phyloP scores from a whole-genome alignment of 441 rosid genomes.

The Mallotus repandus region DNA sequence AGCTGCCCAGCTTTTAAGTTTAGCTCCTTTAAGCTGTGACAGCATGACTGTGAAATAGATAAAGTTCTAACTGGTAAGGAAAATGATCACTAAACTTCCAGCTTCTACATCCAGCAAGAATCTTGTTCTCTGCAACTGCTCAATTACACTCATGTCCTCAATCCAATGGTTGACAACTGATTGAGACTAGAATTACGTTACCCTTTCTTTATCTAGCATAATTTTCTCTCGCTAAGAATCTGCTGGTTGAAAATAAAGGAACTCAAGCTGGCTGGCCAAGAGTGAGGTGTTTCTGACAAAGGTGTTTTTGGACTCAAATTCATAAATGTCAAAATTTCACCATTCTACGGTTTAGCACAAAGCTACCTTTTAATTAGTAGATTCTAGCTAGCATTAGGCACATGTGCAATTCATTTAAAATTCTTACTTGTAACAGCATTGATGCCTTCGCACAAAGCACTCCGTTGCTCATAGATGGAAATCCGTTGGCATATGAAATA shows the following conservation, averaged over 20 bases:
- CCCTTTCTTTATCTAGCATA: neutral
- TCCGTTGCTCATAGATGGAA: constrained; percentile 71
- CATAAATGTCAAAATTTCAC: neutral
- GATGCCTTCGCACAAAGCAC: constrained; percentile 95
- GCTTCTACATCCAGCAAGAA: neutral
- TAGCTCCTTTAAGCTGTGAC: no score
- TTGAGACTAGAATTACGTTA: neutral
- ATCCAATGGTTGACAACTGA: neutral
- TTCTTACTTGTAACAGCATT: constrained; percentile 83
- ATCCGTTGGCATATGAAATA: constrained; percentile 71
- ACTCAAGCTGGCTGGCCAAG: neutral
- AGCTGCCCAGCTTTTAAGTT: neutral
- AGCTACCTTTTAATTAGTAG: neutral
- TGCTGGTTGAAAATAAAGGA: neutral
- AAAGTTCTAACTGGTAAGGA: neutral
- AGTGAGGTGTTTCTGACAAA: neutral
- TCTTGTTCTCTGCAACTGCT: neutral
- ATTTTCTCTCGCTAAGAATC: neutral
- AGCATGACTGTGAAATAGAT: neutral
- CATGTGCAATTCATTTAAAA: neutral
- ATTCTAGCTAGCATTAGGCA: neutral
- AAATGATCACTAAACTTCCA: neutral
- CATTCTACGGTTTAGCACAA: neutral
- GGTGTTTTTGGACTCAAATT: neutral
- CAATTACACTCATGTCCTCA: neutral